A percentile compares a stretch with the other conserved stretches of the same genome.
Evolutionary conservation across 257 asterid species (phyloP).

Genomic region (Eustoma russellianum): DNA sequence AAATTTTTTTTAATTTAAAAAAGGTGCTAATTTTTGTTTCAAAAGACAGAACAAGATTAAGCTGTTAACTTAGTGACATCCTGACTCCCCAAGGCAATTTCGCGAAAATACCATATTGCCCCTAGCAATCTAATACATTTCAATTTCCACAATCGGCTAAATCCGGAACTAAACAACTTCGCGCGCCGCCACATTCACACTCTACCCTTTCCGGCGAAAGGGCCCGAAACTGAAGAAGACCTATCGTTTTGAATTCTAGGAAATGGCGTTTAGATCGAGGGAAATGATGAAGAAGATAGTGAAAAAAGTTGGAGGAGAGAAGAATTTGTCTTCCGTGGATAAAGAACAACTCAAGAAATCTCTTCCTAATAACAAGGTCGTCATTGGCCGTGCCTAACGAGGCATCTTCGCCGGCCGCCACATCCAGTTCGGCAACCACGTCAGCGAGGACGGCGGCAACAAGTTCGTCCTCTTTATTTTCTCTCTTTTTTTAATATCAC

Average conservation of each 20-base stretch:
- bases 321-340: slow-evolving; percentile 59
- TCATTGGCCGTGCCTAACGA: slow-evolving; percentile 93
- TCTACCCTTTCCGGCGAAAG: too few relatives aligned
- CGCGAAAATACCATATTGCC: not conserved
- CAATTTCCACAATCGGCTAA: not conserved
- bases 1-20: too few relatives aligned
- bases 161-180: not conserved
- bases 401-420: slow-evolving; percentile 91
- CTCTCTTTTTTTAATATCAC: slow-evolving; percentile 1
- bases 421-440: slow-evolving; percentile 81
- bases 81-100: not conserved
- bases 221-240: too few relatives aligned
- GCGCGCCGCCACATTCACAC: too few relatives aligned
- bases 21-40: too few relatives aligned
- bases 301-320: slow-evolving; percentile 77
- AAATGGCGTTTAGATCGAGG: slow-evolving; percentile 74
- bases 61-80: too few relatives aligned
- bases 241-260: too few relatives aligned
- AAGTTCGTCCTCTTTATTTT: slow-evolving; percentile 32
- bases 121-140: not conserved
- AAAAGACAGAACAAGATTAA: too few relatives aligned
- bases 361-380: slow-evolving; percentile 53
- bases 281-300: slow-evolving; percentile 76
- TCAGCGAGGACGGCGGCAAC: slow-evolving; percentile 93
- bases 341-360: slow-evolving; percentile 50